A percentile compares a stretch with the other conserved stretches of the same genome.
phyloP scores from a whole-genome alignment of 805 yeast species.

The Saturnispora gosingensis region DNA sequence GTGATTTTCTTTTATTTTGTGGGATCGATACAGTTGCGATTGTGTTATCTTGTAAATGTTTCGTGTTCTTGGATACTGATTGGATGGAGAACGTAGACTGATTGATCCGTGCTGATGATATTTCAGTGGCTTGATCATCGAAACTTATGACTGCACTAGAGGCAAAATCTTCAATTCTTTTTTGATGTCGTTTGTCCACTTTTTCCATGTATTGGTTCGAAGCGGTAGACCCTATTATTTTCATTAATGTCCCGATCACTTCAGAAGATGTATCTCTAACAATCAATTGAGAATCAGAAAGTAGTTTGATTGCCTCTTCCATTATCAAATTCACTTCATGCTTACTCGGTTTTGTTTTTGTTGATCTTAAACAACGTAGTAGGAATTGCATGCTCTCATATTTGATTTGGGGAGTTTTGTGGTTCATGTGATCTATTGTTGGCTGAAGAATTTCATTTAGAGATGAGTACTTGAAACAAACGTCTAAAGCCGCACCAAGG shows the following conservation, averaged over 20 bases:
- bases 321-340: slow-evolving; percentile 50
- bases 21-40: not conserved
- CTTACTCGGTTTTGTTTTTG: slow-evolving; percentile 39
- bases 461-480: slow-evolving; percentile 44
- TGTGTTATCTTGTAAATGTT: not conserved
- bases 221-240: slow-evolving; percentile 68
- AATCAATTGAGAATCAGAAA: slow-evolving; percentile 77
- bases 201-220: slow-evolving; percentile 50
- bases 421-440: slow-evolving; percentile 48
- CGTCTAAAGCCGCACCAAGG: slow-evolving; percentile 54
- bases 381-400: slow-evolving; percentile 61
- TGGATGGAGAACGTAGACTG: not conserved
- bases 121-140: slow-evolving; percentile 12
- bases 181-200: slow-evolving; percentile 61
- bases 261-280: slow-evolving; percentile 72
- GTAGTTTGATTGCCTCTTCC: slow-evolving; percentile 48
- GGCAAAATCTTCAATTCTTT: slow-evolving; percentile 53
- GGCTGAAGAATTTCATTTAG: slow-evolving; percentile 51
- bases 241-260: slow-evolving; percentile 72
- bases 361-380: slow-evolving; percentile 48
- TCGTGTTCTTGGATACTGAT: not conserved
- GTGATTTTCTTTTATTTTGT: not conserved
- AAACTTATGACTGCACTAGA: slow-evolving; percentile 49
- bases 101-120: not conserved
- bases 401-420: slow-evolving; percentile 78